Conservation (phyloP, 1,284 basidiomycete genomes). For the Pseudomicrostroma phylloplanum region DNA sequence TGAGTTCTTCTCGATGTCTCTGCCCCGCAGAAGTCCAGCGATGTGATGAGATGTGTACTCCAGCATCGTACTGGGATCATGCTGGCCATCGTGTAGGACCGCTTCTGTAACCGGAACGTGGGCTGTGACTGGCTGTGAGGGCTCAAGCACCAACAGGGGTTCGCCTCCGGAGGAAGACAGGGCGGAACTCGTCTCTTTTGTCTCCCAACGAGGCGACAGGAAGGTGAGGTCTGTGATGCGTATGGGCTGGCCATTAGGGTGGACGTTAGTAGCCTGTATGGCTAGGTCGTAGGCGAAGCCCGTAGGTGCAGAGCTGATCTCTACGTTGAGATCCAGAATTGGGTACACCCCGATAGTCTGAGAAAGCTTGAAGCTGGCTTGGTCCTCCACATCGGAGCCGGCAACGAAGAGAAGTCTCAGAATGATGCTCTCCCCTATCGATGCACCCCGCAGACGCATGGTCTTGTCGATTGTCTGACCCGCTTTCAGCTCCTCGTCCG, state of each 20-base stretch:
- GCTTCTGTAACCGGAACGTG: background rate
- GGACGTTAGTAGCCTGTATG: background rate
- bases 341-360: background rate
- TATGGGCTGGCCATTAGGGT: background rate
- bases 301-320: background rate
- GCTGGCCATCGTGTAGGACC: background rate
- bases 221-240: background rate
- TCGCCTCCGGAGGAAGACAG: background rate
- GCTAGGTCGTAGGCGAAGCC: background rate
- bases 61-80: conserved; percentile 6
- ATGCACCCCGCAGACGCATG: conserved; percentile 5
- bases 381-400: background rate
- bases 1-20: conserved; percentile 9
- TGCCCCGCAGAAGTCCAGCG: conserved; percentile 4
- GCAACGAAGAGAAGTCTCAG: conserved; percentile 7
- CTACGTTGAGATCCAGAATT: background rate
- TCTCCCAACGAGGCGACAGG: conserved; percentile 1
- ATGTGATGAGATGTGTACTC: conserved; percentile 19
- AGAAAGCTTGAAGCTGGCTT: no score
- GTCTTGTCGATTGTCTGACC: conserved; percentile 4
- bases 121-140: conserved; percentile 15
- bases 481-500: conserved; percentile 1
- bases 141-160: no score
- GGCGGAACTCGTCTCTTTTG: conserved; percentile 15
- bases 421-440: conserved; percentile 5